Evolutionary conservation across 2,329 filamentous ascomycete species (phyloP).

Genomic region (Venturia carpophila): DNA sequence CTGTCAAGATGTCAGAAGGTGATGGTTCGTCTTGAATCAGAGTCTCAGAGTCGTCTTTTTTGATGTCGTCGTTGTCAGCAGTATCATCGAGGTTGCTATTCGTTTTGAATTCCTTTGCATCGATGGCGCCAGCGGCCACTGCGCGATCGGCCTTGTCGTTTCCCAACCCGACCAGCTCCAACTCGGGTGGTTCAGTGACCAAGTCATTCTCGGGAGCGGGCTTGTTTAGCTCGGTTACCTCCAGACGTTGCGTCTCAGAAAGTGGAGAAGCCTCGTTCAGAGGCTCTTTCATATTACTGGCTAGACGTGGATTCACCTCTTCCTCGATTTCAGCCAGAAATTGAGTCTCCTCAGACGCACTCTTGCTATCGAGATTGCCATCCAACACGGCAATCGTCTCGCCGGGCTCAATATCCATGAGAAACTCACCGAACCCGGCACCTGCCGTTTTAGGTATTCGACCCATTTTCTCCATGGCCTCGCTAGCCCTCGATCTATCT

Average conservation of each 20-base stretch:
- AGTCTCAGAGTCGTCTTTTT: not conserved
- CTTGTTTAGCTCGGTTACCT: not conserved
- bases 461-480: not conserved
- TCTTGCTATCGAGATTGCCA: not conserved
- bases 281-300: not conserved
- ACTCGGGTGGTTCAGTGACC: not conserved
- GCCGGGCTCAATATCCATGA: not conserved
- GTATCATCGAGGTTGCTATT: not conserved
- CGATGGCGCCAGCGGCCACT: not conserved
- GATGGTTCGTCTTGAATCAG: not conserved
- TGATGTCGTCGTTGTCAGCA: not conserved
- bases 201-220: not conserved
- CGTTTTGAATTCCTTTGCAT: not conserved
- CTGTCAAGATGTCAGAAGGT: slow-evolving; percentile 7
- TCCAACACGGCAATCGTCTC: not conserved
- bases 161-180: not conserved
- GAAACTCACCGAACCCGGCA: not conserved
- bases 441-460: not conserved
- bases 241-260: not conserved
- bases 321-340: not conserved
- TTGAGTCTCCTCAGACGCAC: not conserved
- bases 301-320: not conserved
- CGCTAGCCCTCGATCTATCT: not conserved
- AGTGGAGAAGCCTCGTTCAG: not conserved
- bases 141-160: too few relatives aligned